Percentiles rank a stretch among this genome's conserved stretches.
Conservation (phyloP, 1,284 basidiomycete species). For the Porogramme epimiltina region DNA sequence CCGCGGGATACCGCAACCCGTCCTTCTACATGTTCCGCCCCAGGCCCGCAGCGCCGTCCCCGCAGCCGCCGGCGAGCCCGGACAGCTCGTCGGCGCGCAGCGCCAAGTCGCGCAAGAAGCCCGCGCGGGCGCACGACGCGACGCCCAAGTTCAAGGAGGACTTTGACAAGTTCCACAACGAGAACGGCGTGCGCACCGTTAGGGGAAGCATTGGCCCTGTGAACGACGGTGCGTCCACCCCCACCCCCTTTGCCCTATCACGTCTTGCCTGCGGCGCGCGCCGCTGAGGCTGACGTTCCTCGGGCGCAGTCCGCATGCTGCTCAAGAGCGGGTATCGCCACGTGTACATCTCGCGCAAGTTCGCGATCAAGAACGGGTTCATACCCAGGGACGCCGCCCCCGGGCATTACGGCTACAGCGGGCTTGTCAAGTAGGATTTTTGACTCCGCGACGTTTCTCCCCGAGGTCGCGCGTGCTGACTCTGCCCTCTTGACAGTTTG, state of each 20-base stretch:
- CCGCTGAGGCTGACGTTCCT: conserved; percentile 6
- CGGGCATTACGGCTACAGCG: conserved; percentile 85
- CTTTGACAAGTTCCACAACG: conserved; percentile 84
- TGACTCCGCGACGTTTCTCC: not conserved
- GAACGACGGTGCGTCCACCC: conserved; percentile 63
- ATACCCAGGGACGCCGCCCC: conserved; percentile 84
- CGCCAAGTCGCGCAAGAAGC: conserved; percentile 42
- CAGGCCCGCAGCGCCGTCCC: conserved; percentile 24
- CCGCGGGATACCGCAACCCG: conserved; percentile 65
- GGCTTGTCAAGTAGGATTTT: conserved; percentile 64
- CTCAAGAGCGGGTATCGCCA: conserved; percentile 93
- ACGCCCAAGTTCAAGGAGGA: conserved; percentile 71
- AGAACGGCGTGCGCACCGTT: conserved; percentile 93
- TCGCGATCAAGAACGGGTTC: conserved; percentile 88
- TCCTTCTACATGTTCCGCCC: conserved; percentile 70
- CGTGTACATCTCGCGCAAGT: conserved; percentile 94
- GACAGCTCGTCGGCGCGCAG: conserved; percentile 35
- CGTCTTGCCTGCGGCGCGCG: too few relatives aligned
- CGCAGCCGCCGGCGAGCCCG: conserved; percentile 30
- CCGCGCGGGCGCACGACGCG: conserved; percentile 33
- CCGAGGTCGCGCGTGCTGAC: not conserved
- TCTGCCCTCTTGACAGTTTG: conserved; percentile 42
- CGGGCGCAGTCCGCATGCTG: conserved; percentile 79
- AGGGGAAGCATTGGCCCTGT: conserved; percentile 91
- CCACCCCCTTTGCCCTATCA: conserved; percentile 6